Evolutionary conservation across 2,329 filamentous ascomycete genomes (phyloP), one percentile per base, ranked within the genome.

Genomic region (Calonectria ilicicola): DNA sequence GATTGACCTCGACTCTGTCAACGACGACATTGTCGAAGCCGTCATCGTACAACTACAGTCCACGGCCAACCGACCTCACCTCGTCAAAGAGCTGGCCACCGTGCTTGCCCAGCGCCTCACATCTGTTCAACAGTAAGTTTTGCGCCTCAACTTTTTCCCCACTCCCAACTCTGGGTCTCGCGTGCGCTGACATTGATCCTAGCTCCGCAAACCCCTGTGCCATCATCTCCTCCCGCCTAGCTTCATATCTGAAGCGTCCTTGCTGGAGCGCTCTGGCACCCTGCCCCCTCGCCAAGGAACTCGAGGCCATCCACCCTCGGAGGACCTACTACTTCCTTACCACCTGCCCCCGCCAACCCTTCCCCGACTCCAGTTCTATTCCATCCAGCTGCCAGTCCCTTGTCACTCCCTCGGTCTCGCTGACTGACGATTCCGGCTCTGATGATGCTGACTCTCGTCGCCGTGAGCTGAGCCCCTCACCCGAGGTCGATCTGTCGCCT

Each of bases 271-370:
- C 93, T 9, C 86, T 93, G 65, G 89, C 93, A 64, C 95, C 94
- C 66, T 98, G 97, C 84, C 96, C 97, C 4, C 86, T 98, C 68
- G 95, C 94, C 65, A 98, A 98, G 86, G 95, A 98, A 84, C 91
- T 98, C 67, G 95, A 98, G 82, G 93, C 94, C 47, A 93, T 96
- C 49, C 96, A 98, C 82, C 97, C 97, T 23, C 94, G 96, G 82
- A 95, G 97, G 84, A 96, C 97, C 58, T 98, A 98, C 87, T 98
- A 97, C 86, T 98, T 96, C 86, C 91, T 99, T 72, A 98, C 95
- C 46, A 98, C 94, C n/a, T 93, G 90, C 80, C 92, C 94, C 58
- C 94, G 93, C 81, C 95, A 96, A 82, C 91, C 95, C 44, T 91
- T 98, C 23, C 95, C 95, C 2, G 87, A 83, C 67, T 74, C 81